Evolutionary conservation across 2,329 filamentous ascomycete species (phyloP).

Genomic region (Spiromastix sp.): DNA sequence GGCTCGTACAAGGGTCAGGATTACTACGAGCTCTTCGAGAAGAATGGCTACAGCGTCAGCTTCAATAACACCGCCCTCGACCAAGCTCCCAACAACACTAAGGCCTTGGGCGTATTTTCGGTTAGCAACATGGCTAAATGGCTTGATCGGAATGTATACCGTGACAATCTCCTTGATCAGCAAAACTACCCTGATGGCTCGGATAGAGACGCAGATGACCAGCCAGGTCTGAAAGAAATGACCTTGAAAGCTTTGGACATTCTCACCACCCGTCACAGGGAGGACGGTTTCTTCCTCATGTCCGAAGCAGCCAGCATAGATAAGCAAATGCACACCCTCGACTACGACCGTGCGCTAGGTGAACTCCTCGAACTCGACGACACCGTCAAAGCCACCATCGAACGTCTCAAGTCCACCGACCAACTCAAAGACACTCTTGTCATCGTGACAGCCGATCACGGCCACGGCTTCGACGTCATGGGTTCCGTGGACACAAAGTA

Average conservation of each 20-base stretch:
- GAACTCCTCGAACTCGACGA: conserved; percentile 81
- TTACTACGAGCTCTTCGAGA: conserved; percentile 60
- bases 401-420: conserved; percentile 55
- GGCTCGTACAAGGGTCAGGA: conserved; percentile 60
- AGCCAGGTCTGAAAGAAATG: conserved; percentile 82
- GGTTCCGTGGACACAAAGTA: conserved; percentile 74
- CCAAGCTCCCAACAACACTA: conserved; percentile 46
- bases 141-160: conserved; percentile 77
- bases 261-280: conserved; percentile 53
- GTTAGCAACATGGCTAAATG: conserved; percentile 68
- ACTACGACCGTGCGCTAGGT: conserved; percentile 76
- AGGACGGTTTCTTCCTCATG: conserved; percentile 80
- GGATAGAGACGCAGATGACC: conserved; percentile 55
- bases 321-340: conserved; percentile 79
- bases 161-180: conserved; percentile 54
- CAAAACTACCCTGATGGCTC: conserved; percentile 61
- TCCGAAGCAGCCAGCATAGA: conserved; percentile 76
- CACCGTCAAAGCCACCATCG: conserved; percentile 64
- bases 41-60: conserved; percentile 61
- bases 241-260: conserved; percentile 77
- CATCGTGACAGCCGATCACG: conserved; percentile 77
- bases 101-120: conserved; percentile 68
- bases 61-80: conserved; percentile 64
- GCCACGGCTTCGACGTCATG: conserved; percentile 81
- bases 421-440: conserved; percentile 67